Percentiles rank a stretch among this genome's conserved stretches.
phyloP scores from a whole-genome alignment of 768 basidiomycete genomes.

The Boletus patriciae region DNA sequence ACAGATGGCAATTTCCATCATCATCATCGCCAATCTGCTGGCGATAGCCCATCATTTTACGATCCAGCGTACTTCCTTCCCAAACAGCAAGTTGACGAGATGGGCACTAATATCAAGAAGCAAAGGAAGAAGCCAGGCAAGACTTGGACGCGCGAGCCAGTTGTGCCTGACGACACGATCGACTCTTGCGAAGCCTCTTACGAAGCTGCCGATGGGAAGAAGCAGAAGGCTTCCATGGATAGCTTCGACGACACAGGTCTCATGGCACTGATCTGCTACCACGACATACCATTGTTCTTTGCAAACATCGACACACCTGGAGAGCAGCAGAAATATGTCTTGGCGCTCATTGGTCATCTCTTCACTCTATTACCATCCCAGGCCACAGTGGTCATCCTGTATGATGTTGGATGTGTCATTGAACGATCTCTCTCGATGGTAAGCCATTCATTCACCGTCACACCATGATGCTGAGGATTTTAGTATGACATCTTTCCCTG shows the following conservation, averaged over 20 bases:
- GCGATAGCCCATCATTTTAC: not conserved
- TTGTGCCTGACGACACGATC: slow-evolving; percentile 36
- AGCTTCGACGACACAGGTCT: slow-evolving; percentile 37
- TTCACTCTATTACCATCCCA: too few species aligned
- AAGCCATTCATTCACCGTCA: too few species aligned
- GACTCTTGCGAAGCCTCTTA: slow-evolving; percentile 35
- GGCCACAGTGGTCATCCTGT: too few species aligned
- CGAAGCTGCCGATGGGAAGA: not conserved
- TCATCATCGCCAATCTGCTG: not conserved
- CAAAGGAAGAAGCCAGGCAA: slow-evolving; percentile 19
- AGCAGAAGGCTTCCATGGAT: slow-evolving; percentile 14
- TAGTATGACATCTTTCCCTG: too few species aligned
- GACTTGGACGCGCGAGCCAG: not conserved
- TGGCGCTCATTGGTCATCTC: too few species aligned
- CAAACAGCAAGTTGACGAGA: slow-evolving; percentile 34
- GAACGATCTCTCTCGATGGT: too few species aligned
- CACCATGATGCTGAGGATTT: too few species aligned
- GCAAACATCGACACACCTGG: slow-evolving; percentile 23
- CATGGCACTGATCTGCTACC: slow-evolving; percentile 40
- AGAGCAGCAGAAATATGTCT: too few species aligned
- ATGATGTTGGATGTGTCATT: too few species aligned
- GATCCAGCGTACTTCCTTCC: slow-evolving; percentile 35
- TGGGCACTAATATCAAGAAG: slow-evolving; percentile 29
- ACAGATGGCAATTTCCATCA: slow-evolving; percentile 10
- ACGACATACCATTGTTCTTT: slow-evolving; percentile 38